Evolutionary conservation across 495 filamentous ascomycete species (phyloP), one percentile per base, ranked within the genome.

Genomic region (Articulospora tetracladia): DNA sequence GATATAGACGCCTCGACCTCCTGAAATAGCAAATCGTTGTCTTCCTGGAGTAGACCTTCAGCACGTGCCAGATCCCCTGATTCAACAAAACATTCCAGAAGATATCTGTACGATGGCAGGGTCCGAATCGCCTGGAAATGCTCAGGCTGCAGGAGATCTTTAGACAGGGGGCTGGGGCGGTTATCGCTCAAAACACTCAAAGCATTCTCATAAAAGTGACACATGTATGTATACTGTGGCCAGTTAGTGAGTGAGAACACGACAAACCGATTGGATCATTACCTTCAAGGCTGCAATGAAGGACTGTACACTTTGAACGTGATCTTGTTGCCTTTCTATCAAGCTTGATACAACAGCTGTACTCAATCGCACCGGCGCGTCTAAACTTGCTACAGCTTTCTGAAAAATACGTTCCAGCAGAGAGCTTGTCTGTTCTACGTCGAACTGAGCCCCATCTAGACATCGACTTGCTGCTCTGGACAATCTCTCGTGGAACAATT

Each of bases 171-270:
- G 1, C n/a, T 17, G 6, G 25, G 50, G 67, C 67, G 7, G 81
- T 15, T 12, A 56, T 59, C 20, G 19, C 83, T 76, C 34, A 96
- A 75, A 19, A 91, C 73, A 46, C 89, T 88, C n/a, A 96, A 74
- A 0, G 90, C 83, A 70, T 98, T 97, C 41, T 90, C 90, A 68
- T 93, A 98, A 70, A 96, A 97, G 70, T 96, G 91, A 27, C 88
- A 91, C 93, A 98, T 97, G 64, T 94, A 93, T 15, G 86, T 84
- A 73, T 97, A 97, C 88, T 95, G 62, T 39, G 19, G 10, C 17
- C 23, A 30, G 47, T 36, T 36, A 55, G 53, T 41, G 2, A 55
- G 53, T 41, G 2, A 36, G 28, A 36, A 24, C 28, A 24, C 15
- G 19, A 36, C 10, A 8, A 1, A 41, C 6, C 11, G 27, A 13